Evolutionary conservation across 768 basidiomycete species (phyloP).

Genomic region (Boletales sp.): DNA sequence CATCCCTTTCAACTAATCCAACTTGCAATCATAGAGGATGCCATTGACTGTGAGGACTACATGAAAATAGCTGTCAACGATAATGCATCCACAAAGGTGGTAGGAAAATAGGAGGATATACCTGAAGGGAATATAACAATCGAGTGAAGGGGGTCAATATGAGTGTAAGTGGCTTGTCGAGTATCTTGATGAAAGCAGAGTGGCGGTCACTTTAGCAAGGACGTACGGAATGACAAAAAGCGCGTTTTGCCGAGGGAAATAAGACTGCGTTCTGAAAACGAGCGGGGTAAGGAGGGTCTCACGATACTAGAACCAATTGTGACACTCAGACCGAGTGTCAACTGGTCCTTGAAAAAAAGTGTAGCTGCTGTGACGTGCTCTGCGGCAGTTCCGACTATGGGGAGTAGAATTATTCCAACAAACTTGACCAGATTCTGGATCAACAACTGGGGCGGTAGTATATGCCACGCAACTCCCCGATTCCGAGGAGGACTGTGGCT

Average conservation of each 20-base stretch:
- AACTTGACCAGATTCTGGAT: conserved; percentile 43
- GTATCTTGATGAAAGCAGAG: conserved; percentile 39
- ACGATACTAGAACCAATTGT: conserved; percentile 87
- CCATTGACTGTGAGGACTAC: conserved; percentile 81
- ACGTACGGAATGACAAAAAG: conserved; percentile 64
- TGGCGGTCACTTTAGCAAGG: background rate
- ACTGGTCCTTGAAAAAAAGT: conserved; percentile 85
- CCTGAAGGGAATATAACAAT: conserved; percentile 19
- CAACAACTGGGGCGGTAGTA: background rate
- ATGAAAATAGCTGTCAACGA: background rate
- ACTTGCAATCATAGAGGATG: conserved; percentile 79
- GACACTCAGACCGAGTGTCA: conserved; percentile 83
- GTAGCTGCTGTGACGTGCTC: conserved; percentile 92
- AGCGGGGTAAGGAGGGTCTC: conserved; percentile 24
- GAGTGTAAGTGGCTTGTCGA: conserved; percentile 74
- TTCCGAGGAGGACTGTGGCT: conserved; percentile 1
- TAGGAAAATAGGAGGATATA: conserved; percentile 8
- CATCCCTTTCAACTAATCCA: conserved; percentile 87
- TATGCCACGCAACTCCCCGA: background rate
- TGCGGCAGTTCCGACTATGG: conserved; percentile 89
- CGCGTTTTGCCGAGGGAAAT: conserved; percentile 57
- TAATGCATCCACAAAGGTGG: no score
- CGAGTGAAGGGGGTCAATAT: conserved; percentile 85
- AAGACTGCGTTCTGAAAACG: background rate
- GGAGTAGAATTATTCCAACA: conserved; percentile 83